phyloP scores from a whole-genome alignment of 805 yeast genomes.

The Candida yuanshanica region DNA sequence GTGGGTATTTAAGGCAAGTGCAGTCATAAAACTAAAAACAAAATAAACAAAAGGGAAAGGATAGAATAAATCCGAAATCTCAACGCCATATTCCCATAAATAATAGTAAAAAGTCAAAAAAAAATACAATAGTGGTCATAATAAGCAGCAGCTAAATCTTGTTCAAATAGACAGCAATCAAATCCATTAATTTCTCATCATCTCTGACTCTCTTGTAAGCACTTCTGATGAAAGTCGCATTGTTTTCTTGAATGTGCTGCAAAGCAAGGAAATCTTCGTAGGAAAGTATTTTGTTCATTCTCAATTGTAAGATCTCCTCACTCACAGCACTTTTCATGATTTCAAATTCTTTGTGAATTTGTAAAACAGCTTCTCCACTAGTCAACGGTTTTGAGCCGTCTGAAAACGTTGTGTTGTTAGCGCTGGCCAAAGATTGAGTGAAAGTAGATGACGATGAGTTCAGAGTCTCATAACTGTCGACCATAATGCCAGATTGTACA shows the following conservation, averaged over 20 bases:
- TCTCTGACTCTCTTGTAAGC: slow-evolving; percentile 19
- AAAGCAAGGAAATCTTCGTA: slow-evolving; percentile 15
- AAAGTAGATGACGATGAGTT: background rate
- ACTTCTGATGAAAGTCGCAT: slow-evolving; percentile 15
- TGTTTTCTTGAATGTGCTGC: slow-evolving; percentile 15
- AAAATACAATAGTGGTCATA: background rate
- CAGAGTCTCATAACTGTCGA: slow-evolving; percentile 4
- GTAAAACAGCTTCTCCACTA: slow-evolving; percentile 19
- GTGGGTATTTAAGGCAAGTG: background rate
- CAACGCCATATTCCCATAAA: background rate
- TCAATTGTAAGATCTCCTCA: slow-evolving; percentile 16
- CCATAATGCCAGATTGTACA: slow-evolving; percentile 8
- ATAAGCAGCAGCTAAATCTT: slow-evolving; percentile 1
- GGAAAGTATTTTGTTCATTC: slow-evolving; percentile 13
- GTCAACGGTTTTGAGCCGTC: background rate
- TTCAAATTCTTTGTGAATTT: slow-evolving; percentile 19
- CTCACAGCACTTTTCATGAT: slow-evolving; percentile 16
- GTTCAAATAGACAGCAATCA: slow-evolving; percentile 18
- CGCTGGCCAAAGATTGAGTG: background rate
- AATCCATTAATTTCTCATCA: slow-evolving; percentile 15
- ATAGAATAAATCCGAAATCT: background rate
- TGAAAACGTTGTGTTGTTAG: background rate
- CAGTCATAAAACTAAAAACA: background rate
- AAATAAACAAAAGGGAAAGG: background rate
- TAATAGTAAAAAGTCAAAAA: background rate